Conservation (phyloP, 768 basidiomycete species). For the Russula virescens region DNA sequence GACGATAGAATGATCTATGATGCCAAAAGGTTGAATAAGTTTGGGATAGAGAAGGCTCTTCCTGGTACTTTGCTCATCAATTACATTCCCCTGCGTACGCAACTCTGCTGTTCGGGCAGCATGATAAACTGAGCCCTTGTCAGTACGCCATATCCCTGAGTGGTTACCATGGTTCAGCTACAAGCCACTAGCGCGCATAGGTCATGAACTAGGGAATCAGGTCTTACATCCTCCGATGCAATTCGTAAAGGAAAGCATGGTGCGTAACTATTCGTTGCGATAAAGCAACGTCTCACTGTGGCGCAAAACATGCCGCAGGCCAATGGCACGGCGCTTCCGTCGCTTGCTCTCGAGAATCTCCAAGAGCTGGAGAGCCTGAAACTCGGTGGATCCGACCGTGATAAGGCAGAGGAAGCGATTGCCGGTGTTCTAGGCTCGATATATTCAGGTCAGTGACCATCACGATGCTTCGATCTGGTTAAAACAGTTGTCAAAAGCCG, state of each 20-base stretch:
- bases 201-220: background rate
- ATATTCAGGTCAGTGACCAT: background rate
- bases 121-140: background rate
- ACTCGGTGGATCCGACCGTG: background rate
- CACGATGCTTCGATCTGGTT: background rate
- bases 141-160: conserved; percentile 7
- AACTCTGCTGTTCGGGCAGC: background rate
- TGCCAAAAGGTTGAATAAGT: background rate
- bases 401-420: background rate
- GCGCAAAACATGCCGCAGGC: background rate
- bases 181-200: background rate
- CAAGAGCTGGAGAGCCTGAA: background rate
- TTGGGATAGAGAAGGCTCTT: background rate
- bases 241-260: conserved; percentile 1
- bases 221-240: background rate
- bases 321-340: background rate
- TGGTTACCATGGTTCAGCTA: background rate
- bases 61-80: conserved; percentile 5
- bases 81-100: background rate
- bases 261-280: background rate
- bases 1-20: background rate
- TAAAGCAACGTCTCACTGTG: background rate
- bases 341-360: conserved; percentile 4
- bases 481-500: background rate
- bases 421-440: background rate